Base-by-base conservation (phyloP, 2,329 filamentous ascomycete genomes). In the Aphanocladium album region DNA sequence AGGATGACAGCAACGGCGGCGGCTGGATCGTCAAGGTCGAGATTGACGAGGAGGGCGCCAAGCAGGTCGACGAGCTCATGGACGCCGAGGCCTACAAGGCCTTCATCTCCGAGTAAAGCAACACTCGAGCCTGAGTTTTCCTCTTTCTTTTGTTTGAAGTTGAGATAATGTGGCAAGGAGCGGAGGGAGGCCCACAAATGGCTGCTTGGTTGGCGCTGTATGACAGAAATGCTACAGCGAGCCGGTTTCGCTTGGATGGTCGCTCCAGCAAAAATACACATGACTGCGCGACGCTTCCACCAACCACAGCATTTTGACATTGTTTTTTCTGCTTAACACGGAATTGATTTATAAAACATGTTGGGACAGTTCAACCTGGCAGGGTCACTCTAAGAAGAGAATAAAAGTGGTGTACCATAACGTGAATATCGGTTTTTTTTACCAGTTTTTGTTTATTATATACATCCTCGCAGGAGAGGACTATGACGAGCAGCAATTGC, bases 1-100 rank as follows among this genome's bases (percentile, higher is more conserved):
- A 99, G 83, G 85, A 88, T 69, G 84, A 86, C 72, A 82, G 80
- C 66, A 83, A 84, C 63, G 87, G 82, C 65, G 90, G 93, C 60
- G 93, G 91, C 65, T 99, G 95, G 95, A 89, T 99, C 73, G 92
- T 89, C 60, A 93, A 91, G 84, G 86, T 98, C 64, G 82, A 90
- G 76, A 81, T 98, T 53, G 81, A 79, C 64, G 89, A 91, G 73
- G 73, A 78, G 64, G 83, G 82, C 58, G 75, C 80, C 63, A 80
- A 84, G 72, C 88, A 95, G 76, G 73, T 92, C 67, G 89, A 96
- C 64, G 76, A 72, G 12, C 79, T 97, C 71, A 90, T 98, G 90
- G 87, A 87, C 71, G 81, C 79, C 63, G 84, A 87, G 69, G 87
- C 84, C 65, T 98, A 99, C 79, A 88, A 88, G 78, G 80, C 80